These are phyloP conservation scores for Cystobasidium slooffiae DNA, from an alignment of 1,284 basidiomycete genomes.

Conservation along the genomic window DNA sequence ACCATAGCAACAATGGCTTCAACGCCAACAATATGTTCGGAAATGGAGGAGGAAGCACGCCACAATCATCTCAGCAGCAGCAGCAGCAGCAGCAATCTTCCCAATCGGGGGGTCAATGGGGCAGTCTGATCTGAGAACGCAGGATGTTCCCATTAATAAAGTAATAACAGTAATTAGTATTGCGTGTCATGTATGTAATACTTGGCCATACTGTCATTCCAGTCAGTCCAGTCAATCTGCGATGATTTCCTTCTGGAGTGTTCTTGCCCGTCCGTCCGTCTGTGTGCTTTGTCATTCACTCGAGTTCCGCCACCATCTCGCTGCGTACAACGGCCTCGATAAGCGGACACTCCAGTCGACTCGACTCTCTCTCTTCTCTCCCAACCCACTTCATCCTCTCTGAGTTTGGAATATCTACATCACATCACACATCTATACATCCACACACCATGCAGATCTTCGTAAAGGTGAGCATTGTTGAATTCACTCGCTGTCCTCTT, in stretches of 20 bases:
- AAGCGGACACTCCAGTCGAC: not conserved
- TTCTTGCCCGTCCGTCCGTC: not conserved
- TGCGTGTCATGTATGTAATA: not conserved
- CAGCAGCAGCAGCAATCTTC: constrained; percentile 24
- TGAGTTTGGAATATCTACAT: no score
- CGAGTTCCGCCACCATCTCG: not conserved
- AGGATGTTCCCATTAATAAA: not conserved
- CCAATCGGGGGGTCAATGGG: constrained; percentile 17
- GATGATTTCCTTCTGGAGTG: constrained; percentile 5
- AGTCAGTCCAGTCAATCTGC: not conserved
- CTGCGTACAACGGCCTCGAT: not conserved
- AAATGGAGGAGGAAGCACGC: not conserved
- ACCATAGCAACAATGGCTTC: not conserved
- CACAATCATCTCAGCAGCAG: constrained; percentile 26
- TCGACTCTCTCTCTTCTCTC: constrained; percentile 14
- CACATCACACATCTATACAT: no score
- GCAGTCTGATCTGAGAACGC: constrained; percentile 36
- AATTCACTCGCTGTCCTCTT: not conserved
- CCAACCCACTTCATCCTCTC: constrained; percentile 19
- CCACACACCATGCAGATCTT: constrained; percentile 41
- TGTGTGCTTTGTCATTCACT: not conserved
- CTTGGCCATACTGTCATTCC: not conserved
- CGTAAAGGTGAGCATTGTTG: constrained; percentile 27
- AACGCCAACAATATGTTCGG: constrained; percentile 11
- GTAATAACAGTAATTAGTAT: not conserved